Base-by-base conservation (phyloP, 148 eudicot species). In the Vaccinium myrtillus region DNA sequence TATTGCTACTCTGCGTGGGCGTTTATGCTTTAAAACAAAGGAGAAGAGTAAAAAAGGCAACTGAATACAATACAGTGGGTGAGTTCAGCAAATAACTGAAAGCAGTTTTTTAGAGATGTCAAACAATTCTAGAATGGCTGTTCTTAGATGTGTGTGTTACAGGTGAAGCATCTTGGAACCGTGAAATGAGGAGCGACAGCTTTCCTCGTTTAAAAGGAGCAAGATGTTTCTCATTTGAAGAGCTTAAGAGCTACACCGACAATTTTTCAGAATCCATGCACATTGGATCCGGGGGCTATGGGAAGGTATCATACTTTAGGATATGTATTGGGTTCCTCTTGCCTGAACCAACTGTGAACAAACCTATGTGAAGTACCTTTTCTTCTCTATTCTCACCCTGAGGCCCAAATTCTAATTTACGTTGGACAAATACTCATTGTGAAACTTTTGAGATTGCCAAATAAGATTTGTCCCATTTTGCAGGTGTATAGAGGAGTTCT, bases 151-250 rank as follows among this genome's bases (percentile, higher is more conserved):
- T 71, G 76, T 15, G 27, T 56, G 43, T 16, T 77, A 55, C 51
- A 32, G 73, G 65, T 94, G 90, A 91, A 95, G 97, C 90, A 84
- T 90, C 94, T 2, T 91, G 95, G 97, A 91, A 90, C 73, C 27
- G 83, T 27, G 18, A 54, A 25, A 39, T 48, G 54, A 80, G 77
- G 74, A 83, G 86, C 16, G 84, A 81, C 84, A 83, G 13, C 21
- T 79, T 85, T 56, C 87, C 87, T 32, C 83, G 36, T 51, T 82
- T 85, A 32, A 59, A 85, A 46, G 80, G 83, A 73, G 83, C 80
- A 39, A 81, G 75, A 23, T 58, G 56, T 81, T 91, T 91, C 87
- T 81, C 89, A 48, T 89, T 87, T 82, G 90, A 87, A 54, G 92
- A 91, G 82, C 85, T 91, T 80, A 85, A 87, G 78, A 84, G 76